These are phyloP conservation scores for Heritiera littoralis DNA, from an alignment of 345 rosid genomes.

Conservation along the genomic window DNA sequence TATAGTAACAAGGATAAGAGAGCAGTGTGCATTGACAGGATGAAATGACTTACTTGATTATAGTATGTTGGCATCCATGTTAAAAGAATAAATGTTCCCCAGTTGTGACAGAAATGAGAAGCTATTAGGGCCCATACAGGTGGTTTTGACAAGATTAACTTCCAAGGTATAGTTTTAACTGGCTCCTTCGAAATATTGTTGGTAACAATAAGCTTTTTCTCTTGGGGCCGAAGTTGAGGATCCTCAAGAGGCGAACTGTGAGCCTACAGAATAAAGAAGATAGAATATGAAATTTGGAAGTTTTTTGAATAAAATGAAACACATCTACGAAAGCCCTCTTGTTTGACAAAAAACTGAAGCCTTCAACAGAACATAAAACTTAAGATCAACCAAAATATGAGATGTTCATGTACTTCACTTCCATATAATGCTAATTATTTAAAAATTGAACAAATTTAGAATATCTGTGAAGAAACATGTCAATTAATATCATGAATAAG, in stretches of 20 bases:
- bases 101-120: slow-evolving; percentile 89
- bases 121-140: slow-evolving; percentile 89
- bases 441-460: slow-evolving; percentile 7
- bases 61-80: slow-evolving; percentile 99
- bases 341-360: neutral
- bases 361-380: neutral
- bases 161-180: slow-evolving; percentile 83
- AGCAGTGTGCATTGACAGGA: neutral
- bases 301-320: neutral
- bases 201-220: slow-evolving; percentile 62
- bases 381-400: neutral
- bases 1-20: neutral
- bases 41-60: slow-evolving; percentile 60
- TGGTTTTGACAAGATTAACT: slow-evolving; percentile 71
- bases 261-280: slow-evolving; percentile 50
- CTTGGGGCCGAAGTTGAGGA: slow-evolving; percentile 63
- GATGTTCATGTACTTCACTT: neutral
- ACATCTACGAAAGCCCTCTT: neutral
- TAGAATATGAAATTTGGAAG: slow-evolving; percentile 5
- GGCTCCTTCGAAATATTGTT: slow-evolving; percentile 62
- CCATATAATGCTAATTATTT: neutral
- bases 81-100: slow-evolving; percentile 94
- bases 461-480: slow-evolving; percentile 17
- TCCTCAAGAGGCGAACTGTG: slow-evolving; percentile 85
- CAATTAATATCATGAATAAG: neutral